These are phyloP conservation scores for Barnettozyma pratensis DNA, from an alignment of 805 yeast species.

Conservation along the genomic window DNA sequence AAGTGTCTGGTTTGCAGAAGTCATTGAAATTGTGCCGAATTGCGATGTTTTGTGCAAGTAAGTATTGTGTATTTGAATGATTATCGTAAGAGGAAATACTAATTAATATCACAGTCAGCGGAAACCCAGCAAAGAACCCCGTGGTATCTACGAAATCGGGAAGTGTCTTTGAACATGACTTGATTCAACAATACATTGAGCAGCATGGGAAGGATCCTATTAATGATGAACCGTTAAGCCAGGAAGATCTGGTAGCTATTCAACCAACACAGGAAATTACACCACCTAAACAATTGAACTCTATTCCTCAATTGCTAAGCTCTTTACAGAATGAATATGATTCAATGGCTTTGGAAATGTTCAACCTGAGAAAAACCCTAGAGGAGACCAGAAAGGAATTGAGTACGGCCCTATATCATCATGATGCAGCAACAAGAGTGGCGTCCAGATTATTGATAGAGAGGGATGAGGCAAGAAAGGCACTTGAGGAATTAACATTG, in stretches of 20 bases:
- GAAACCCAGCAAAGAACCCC: constrained; percentile 62
- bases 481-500: constrained; percentile 50
- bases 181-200: constrained; percentile 56
- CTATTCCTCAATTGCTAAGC: constrained; percentile 74
- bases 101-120: constrained; percentile 45
- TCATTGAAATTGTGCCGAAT: no score
- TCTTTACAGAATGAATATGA: constrained; percentile 90
- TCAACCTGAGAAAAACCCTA: constrained; percentile 68
- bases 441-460: constrained; percentile 73
- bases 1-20: no score
- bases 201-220: constrained; percentile 75
- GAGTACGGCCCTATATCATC: constrained; percentile 72
- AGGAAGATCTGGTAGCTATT: constrained; percentile 52
- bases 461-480: constrained; percentile 65
- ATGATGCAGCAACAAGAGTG: constrained; percentile 87
- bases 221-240: constrained; percentile 51
- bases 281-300: constrained; percentile 41
- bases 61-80: not conserved
- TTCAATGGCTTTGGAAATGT: constrained; percentile 74
- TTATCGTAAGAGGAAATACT: not conserved
- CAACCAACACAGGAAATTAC: constrained; percentile 26
- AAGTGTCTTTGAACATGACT: constrained; percentile 58
- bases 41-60: constrained; percentile 10
- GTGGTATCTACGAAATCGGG: constrained; percentile 74
- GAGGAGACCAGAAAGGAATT: constrained; percentile 63